Evolutionary conservation across 169 alveolate species (phyloP).

Genomic region (Eimeria brunetti): DNA sequence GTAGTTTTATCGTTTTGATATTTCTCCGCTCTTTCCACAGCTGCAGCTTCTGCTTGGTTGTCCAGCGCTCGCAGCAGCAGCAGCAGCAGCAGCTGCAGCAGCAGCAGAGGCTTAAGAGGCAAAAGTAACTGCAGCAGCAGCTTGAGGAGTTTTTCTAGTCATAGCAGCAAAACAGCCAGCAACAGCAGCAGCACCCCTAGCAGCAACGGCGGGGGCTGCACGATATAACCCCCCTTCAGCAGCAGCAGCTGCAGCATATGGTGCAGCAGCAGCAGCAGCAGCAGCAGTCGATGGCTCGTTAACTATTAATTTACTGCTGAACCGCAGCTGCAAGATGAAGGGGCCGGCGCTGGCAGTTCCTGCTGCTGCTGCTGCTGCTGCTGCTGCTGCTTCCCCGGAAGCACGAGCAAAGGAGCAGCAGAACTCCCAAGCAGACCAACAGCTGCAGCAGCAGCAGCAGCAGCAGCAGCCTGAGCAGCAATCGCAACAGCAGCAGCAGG

Average conservation of each 20-base stretch:
- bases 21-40: not conserved
- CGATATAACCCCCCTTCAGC: not conserved
- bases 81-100: slow-evolving; percentile 4
- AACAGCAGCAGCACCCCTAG: slow-evolving; percentile 2
- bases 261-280: slow-evolving; percentile 38
- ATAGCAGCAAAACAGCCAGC: too few relatives aligned
- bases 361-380: slow-evolving; percentile 7
- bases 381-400: not conserved
- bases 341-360: slow-evolving; percentile 2
- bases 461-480: not conserved
- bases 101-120: not conserved
- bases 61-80: not conserved
- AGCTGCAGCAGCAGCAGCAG: slow-evolving; percentile 6
- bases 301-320: not conserved
- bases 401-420: not conserved
- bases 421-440: not conserved
- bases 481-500: slow-evolving; percentile 20
- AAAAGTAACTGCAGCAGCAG: not conserved
- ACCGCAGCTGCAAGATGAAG: slow-evolving; percentile 12
- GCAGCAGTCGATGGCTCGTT: not conserved
- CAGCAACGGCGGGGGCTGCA: slow-evolving; percentile 8
- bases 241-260: not conserved
- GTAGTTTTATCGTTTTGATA: too few relatives aligned
- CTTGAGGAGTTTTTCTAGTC: not conserved
- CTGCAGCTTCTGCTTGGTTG: not conserved